Evolutionary conservation across 257 asterid genomes (phyloP).

Genomic region (Nicotiana otophora): DNA sequence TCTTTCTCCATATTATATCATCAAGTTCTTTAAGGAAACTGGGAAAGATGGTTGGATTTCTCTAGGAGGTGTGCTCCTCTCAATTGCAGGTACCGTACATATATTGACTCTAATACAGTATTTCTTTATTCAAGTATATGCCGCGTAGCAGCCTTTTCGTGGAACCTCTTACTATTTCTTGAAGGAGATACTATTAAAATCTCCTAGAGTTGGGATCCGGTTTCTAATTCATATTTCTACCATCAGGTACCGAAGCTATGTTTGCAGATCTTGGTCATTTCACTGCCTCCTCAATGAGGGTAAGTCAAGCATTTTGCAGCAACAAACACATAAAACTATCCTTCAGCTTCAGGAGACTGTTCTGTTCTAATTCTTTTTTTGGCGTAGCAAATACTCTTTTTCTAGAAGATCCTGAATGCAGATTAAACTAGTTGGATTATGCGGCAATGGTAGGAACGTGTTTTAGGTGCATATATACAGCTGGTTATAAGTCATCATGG

Average conservation of each 20-base stretch:
- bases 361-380: neutral
- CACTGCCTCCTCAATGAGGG: conserved; percentile 69
- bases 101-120: neutral
- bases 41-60: conserved; percentile 93
- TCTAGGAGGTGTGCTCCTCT: conserved; percentile 88
- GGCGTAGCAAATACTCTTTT: neutral
- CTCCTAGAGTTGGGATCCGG: neutral
- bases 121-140: neutral
- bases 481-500: neutral
- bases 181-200: neutral
- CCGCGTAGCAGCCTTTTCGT: neutral
- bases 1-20: conserved; percentile 79
- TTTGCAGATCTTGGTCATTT: conserved; percentile 99
- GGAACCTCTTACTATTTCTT: neutral
- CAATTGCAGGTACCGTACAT: conserved; percentile 59
- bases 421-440: neutral
- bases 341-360: neutral
- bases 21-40: conserved; percentile 61
- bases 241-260: conserved; percentile 95
- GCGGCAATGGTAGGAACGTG: neutral
- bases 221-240: conserved; percentile 6
- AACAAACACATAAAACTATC: neutral
- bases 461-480: conserved; percentile 2
- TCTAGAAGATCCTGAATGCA: neutral
- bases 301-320: conserved; percentile 25